Conservation (phyloP, 163 green algal genomes). For the Scenedesmus sp. region DNA sequence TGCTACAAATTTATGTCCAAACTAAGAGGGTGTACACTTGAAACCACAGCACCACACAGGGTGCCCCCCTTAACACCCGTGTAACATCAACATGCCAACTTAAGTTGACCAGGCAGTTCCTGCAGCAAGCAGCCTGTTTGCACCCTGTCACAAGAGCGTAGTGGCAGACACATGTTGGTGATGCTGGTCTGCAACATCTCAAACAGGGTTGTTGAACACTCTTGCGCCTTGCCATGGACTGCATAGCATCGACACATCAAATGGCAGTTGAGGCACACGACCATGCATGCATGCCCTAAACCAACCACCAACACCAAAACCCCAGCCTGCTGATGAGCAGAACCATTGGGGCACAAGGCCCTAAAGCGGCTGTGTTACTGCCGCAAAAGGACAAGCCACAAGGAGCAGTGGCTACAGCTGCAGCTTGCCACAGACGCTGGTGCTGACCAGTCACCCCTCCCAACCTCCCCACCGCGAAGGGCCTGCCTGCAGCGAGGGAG, state of each 20-base stretch:
- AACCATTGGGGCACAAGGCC: neutral
- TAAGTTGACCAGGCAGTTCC: neutral
- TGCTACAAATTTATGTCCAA: neutral
- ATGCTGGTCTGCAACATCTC: neutral
- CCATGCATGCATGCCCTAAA: neutral
- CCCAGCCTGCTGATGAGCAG: slow-evolving; percentile 11
- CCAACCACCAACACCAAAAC: neutral
- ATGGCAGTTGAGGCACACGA: neutral
- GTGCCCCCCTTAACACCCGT: neutral
- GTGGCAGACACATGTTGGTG: neutral
- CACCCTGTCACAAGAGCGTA: neutral
- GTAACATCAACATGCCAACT: neutral
- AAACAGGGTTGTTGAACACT: neutral
- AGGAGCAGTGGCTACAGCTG: neutral
- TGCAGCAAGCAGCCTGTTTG: neutral
- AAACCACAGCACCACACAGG: neutral
- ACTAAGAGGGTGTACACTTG: neutral
- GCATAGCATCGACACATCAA: neutral
- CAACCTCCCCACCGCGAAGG: no score
- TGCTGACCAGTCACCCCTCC: neutral
- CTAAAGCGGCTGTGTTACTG: neutral
- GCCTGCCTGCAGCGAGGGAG: neutral
- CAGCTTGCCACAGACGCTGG: neutral
- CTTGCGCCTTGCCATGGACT: neutral
- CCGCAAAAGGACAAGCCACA: neutral